Conservation (phyloP, 1,139 yeast genomes). For the Neolecta irregularis region DNA sequence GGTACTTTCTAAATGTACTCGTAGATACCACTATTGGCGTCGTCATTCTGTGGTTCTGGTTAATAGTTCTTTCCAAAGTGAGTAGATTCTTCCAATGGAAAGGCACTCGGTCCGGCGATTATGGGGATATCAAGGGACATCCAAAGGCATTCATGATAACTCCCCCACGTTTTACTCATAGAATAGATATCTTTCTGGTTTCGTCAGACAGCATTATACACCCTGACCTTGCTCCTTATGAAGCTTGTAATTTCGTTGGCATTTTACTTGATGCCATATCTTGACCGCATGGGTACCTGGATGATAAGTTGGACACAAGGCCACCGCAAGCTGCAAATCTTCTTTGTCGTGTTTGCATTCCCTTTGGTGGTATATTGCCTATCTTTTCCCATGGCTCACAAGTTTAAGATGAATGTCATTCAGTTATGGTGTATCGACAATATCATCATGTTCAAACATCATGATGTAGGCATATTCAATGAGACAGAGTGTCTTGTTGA, state of each 20-base stretch:
- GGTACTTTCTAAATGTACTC: constrained; percentile 79
- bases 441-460: constrained; percentile 38
- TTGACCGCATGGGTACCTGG: constrained; percentile 42
- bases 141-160: too few species aligned
- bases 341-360: constrained; percentile 69
- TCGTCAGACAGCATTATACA: constrained; percentile 60
- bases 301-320: constrained; percentile 63
- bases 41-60: constrained; percentile 50
- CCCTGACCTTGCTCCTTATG: constrained; percentile 41
- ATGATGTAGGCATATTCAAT: too few species aligned
- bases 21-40: constrained; percentile 94
- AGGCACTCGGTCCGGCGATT: constrained; percentile 70
- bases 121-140: too few species aligned
- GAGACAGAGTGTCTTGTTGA: too few species aligned
- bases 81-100: constrained; percentile 36
- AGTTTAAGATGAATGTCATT: constrained; percentile 10
- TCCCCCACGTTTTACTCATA: constrained; percentile 38
- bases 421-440: constrained; percentile 42
- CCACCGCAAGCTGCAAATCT: constrained; percentile 68
- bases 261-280: constrained; percentile 42
- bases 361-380: constrained; percentile 36
- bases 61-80: constrained; percentile 32
- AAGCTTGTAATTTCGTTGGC: constrained; percentile 39
- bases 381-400: too few species aligned
- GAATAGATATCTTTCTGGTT: constrained; percentile 34